Evolutionary conservation across 208 protist genomes (phyloP), one percentile per base, ranked within the genome.

Genomic region (Wallacemonas sp.): DNA sequence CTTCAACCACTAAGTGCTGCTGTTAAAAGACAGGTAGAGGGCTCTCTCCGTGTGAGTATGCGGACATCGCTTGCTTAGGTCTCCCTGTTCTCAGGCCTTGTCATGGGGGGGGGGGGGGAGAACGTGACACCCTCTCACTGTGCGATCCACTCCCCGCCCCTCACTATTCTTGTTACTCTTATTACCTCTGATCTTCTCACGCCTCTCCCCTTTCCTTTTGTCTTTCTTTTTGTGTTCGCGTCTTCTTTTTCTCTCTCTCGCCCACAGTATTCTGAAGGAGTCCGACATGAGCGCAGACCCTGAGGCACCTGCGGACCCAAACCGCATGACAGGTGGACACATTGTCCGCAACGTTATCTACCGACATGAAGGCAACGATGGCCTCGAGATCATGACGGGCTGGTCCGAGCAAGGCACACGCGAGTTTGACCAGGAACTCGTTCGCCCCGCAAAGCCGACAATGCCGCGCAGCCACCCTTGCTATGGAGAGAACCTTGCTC

Each of bases 321-420:
- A 70, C 33, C 78, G 82, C 17, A 59, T 79, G 19, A 86, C 70
- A 19, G 86, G 86, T 31, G 86, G 86, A 39, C 80, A 93, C 68
- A 71, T 93, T 51, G 73, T 93, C 53, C 75, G 76, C n/a, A 93
- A 93, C 68, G 86, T 93, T 79, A 93, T 93, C 47, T 93, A 90
- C 59, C 45, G 65, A 24, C 82, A 90, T 55, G 79, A 86, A 51
- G 70, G 63, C 38, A 45, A 31, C 22, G 60, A 81, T 36, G 79
- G 83, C 44, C 68, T 93, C 9, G 80, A 90, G 59, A 84, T 93
- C 46, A 44, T 93, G 4, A 83, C 83, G 1, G 84, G 84, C n/a
- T 90, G 86, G 83, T 75, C 77, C 24, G 83, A 90, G 59, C 76
- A 86, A 45, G 86, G 79, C 1, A 72, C 64, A 54, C 80, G 86